Conservation (phyloP, 2,329 filamentous ascomycete species). For the Alternaria sp. region DNA sequence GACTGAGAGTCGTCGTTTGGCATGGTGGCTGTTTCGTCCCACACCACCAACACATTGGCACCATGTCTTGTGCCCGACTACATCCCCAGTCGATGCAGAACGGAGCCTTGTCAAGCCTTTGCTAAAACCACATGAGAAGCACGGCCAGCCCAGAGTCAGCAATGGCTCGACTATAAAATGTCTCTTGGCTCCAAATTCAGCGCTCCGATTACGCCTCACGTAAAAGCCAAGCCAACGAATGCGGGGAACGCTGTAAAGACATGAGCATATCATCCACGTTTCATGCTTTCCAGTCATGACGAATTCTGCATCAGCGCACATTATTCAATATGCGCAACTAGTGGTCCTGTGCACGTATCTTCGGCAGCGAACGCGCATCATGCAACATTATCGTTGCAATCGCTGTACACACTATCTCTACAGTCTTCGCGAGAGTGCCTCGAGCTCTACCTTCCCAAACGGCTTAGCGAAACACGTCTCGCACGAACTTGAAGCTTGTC, state of each 20-base stretch:
- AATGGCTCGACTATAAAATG: background rate
- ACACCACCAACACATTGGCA: background rate
- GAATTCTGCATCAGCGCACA: background rate
- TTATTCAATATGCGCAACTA: background rate
- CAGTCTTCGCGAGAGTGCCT: background rate
- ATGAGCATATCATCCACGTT: background rate
- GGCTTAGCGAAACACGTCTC: constrained; percentile 6
- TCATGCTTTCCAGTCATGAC: background rate
- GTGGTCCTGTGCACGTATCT: background rate
- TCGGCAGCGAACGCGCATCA: background rate
- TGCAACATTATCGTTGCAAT: background rate
- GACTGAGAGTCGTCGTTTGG: background rate
- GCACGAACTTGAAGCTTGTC: background rate
- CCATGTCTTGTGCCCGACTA: background rate
- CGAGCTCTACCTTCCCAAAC: constrained; percentile 10
- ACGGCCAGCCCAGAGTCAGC: background rate
- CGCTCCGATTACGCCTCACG: background rate
- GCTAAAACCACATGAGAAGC: background rate
- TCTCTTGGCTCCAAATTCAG: background rate
- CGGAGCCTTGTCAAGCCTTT: background rate
- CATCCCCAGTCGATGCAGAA: background rate
- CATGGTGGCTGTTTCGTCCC: background rate
- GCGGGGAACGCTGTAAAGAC: background rate
- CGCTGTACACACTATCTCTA: constrained; percentile 1
- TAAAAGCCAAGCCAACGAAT: background rate